phyloP scores from a whole-genome alignment of 2,329 filamentous ascomycete genomes.

The Cadophora malorum region DNA sequence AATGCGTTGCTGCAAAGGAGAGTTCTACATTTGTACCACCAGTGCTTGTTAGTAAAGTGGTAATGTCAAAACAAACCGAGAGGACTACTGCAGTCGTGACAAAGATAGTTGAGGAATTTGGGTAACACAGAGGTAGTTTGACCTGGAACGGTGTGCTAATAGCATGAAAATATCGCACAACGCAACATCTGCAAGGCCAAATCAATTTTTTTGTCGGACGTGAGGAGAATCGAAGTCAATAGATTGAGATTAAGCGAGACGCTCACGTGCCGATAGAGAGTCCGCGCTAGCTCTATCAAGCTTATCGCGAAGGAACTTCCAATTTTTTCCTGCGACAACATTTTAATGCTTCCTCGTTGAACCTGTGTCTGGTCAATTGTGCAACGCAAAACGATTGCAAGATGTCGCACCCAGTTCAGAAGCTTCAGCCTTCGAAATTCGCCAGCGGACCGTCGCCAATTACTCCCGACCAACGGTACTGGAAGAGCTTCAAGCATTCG shows the following conservation, averaged over 20 bases:
- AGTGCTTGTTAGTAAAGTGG: too few relatives aligned
- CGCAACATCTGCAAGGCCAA: too few relatives aligned
- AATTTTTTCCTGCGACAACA: slow-evolving; percentile 8
- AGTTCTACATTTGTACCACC: too few relatives aligned
- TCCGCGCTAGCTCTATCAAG: background rate
- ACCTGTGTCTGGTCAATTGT: slow-evolving; percentile 17
- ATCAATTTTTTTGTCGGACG: too few relatives aligned
- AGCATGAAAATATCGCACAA: too few relatives aligned
- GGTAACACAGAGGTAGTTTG: too few relatives aligned
- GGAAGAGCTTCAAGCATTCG: slow-evolving; percentile 93
- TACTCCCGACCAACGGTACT: slow-evolving; percentile 94
- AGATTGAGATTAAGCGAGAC: background rate
- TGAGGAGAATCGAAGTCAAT: too few relatives aligned
- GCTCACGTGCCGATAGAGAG: background rate
- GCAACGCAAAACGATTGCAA: slow-evolving; percentile 23
- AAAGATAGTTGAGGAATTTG: too few relatives aligned
- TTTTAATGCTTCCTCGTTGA: slow-evolving; percentile 6
- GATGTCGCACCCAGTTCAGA: slow-evolving; percentile 24
- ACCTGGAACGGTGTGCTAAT: too few relatives aligned
- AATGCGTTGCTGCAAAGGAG: too few relatives aligned
- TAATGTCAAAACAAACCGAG: too few relatives aligned
- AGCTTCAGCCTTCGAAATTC: slow-evolving; percentile 67
- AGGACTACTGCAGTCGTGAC: too few relatives aligned
- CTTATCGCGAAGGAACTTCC: slow-evolving; percentile 14
- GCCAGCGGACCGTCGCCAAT: slow-evolving; percentile 81